Conservation (phyloP, 768 basidiomycete species). For the Guyanaporus albipodus region DNA sequence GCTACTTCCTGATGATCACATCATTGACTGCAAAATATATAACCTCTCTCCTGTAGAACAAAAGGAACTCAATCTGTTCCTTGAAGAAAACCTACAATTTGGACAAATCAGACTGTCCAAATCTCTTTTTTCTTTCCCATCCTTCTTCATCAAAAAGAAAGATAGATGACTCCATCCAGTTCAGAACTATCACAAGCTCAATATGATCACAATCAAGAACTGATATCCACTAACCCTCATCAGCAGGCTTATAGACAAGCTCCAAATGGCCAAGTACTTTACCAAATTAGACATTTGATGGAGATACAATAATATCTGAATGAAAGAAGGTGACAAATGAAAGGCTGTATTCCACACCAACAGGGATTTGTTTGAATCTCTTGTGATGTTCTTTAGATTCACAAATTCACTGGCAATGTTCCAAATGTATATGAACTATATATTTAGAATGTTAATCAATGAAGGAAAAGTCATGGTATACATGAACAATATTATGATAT, state of each 20-base stretch:
- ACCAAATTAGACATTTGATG: constrained; percentile 28
- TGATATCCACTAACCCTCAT: neutral
- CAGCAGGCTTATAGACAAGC: constrained; percentile 21
- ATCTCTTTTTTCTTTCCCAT: neutral
- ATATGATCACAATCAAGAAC: neutral
- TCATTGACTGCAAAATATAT: neutral
- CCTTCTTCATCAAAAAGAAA: neutral
- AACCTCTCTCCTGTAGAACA: neutral
- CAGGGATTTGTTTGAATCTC: too few species aligned
- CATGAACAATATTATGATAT: too few species aligned
- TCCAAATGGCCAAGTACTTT: constrained; percentile 21
- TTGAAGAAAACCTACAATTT: neutral
- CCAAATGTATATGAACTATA: too few species aligned
- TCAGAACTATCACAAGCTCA: neutral
- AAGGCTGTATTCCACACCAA: constrained; percentile 30
- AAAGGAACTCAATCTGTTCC: neutral
- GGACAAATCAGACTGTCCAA: neutral
- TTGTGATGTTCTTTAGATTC: too few species aligned
- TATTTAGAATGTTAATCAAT: too few species aligned
- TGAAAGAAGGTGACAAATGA: constrained; percentile 28
- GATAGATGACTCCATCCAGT: neutral
- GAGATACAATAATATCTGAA: constrained; percentile 31
- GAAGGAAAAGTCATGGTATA: too few species aligned
- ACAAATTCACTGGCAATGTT: too few species aligned
- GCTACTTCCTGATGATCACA: neutral